Conservation (phyloP, 2,329 filamentous ascomycete genomes). For the Penicillium janthinellum region DNA sequence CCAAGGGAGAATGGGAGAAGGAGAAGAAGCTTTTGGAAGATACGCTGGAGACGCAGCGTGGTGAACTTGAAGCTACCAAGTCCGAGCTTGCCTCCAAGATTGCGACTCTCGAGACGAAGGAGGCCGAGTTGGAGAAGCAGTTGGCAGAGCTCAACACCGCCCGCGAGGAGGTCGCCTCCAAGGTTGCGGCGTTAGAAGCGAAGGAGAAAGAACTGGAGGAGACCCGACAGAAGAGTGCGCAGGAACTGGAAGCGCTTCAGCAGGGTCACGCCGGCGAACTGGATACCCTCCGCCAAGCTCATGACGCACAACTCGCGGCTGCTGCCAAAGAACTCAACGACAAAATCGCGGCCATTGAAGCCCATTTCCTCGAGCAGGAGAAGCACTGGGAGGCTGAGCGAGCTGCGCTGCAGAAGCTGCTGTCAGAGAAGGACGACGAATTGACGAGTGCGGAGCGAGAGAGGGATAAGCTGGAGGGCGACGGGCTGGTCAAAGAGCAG, state of each 20-base stretch:
- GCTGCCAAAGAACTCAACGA: slow-evolving; percentile 30
- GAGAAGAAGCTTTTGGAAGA: slow-evolving; percentile 43
- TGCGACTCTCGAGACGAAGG: slow-evolving; percentile 38
- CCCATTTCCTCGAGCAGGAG: slow-evolving; percentile 34
- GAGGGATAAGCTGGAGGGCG: slow-evolving; percentile 46
- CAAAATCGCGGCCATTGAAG: slow-evolving; percentile 30
- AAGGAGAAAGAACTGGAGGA: slow-evolving; percentile 37
- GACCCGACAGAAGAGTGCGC: slow-evolving; percentile 30
- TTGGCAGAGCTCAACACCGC: slow-evolving; percentile 31
- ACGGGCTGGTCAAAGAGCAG: slow-evolving; percentile 49
- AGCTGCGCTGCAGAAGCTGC: slow-evolving; percentile 34
- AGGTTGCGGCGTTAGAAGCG: slow-evolving; percentile 28
- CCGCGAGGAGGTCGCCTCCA: slow-evolving; percentile 30
- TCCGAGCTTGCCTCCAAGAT: slow-evolving; percentile 36
- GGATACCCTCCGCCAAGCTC: slow-evolving; percentile 27
- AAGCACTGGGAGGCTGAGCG: slow-evolving; percentile 38
- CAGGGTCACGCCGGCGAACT: slow-evolving; percentile 30
- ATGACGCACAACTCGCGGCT: slow-evolving; percentile 29
- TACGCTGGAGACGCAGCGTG: slow-evolving; percentile 39
- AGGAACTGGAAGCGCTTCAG: slow-evolving; percentile 29
- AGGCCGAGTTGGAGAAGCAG: slow-evolving; percentile 34
- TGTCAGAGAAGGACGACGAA: slow-evolving; percentile 47
- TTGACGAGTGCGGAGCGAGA: slow-evolving; percentile 48
- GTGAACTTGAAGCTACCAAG: slow-evolving; percentile 37
- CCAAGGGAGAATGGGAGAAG: slow-evolving; percentile 39